Base-by-base conservation (phyloP, 108 stramenopile genomes). In the Stephanodiscus minutulus region DNA sequence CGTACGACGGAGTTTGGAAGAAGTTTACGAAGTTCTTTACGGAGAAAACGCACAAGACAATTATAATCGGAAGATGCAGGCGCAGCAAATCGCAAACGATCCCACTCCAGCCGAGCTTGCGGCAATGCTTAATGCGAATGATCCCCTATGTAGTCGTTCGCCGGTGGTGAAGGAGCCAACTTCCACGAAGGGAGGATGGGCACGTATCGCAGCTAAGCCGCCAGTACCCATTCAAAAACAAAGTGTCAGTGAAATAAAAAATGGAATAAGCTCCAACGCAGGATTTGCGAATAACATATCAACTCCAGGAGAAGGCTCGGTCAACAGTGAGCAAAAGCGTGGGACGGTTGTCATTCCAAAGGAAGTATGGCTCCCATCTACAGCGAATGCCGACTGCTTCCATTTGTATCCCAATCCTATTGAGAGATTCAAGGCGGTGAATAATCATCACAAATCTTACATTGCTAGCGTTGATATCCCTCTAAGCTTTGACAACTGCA, bases 21-120 rank as follows among this genome's bases (percentile, higher is more conserved):
- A 81, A 63, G 80, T 81, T 3, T 81, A 74, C 61, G 73, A 81
- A 57, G 55, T 81, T 24, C 69, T 81, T n/a, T 81, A 81, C 48
- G 73, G 80, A 25, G 69, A 74, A 70, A 70, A 74, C 12, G 80
- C 80, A 35, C 47, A 81, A 56, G 47, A 61, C 25, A 68, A 46
- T 33, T 66, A 57, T 24, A 57, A 21, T 27, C 20, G 52, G 60
- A 50, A 74, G 64, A 54, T 54, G 60, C 67, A 81, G 68, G 80
- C 33, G 47, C 33, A 48, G 27, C 55, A 64, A 25, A 56, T 64
- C 24, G 58, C 68, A 25, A 53, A 61, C n/a, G 77, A 77, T 71
- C 80, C 80, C 22, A 81, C 80, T 48, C 80, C 80, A 20, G 80
- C 80, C 21, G 80, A 81, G 54, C 59, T 74, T 21, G 41, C 61